A percentile compares a stretch with the other conserved stretches of the same genome.
phyloP scores from a whole-genome alignment of 176 grass and related monocot genomes.

The Hsuehochloa calcarea region DNA sequence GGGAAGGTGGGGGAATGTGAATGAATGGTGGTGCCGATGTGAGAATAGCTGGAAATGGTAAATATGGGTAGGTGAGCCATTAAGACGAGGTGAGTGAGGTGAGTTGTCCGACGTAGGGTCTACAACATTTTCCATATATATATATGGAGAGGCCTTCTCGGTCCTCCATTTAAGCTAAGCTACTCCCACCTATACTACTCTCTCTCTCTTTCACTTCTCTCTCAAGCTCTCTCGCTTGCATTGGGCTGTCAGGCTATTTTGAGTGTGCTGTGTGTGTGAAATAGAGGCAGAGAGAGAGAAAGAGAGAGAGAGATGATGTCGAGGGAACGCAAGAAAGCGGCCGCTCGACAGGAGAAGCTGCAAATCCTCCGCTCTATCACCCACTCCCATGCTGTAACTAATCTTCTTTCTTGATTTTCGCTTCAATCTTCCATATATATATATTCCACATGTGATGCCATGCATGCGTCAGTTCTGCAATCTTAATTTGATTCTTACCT shows the following conservation, averaged over 20 bases:
- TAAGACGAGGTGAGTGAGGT: too few species aligned
- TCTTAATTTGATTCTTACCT: background rate
- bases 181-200: background rate
- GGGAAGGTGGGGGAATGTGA: too few species aligned
- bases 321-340: conserved; percentile 73
- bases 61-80: too few species aligned
- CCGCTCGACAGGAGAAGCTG: conserved; percentile 87
- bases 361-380: conserved; percentile 92
- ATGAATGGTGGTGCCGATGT: too few species aligned
- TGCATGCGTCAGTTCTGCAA: background rate
- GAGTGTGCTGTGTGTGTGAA: background rate
- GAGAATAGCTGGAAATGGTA: too few species aligned
- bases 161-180: conserved; percentile 41
- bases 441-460: background rate
- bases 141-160: conserved; percentile 37
- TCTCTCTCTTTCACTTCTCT: background rate
- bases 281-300: background rate
- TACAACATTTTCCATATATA: too few species aligned
- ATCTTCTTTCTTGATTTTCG: background rate
- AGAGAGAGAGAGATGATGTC: conserved; percentile 63
- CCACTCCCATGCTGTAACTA: conserved; percentile 87
- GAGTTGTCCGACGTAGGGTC: too few species aligned
- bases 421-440: background rate
- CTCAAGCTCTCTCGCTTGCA: conserved; percentile 23
- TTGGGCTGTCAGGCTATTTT: background rate